Percentiles rank a stretch among this genome's conserved stretches.
Evolutionary conservation across 2,329 filamentous ascomycete species (phyloP).

Genomic region (Bipolaris victoriae): DNA sequence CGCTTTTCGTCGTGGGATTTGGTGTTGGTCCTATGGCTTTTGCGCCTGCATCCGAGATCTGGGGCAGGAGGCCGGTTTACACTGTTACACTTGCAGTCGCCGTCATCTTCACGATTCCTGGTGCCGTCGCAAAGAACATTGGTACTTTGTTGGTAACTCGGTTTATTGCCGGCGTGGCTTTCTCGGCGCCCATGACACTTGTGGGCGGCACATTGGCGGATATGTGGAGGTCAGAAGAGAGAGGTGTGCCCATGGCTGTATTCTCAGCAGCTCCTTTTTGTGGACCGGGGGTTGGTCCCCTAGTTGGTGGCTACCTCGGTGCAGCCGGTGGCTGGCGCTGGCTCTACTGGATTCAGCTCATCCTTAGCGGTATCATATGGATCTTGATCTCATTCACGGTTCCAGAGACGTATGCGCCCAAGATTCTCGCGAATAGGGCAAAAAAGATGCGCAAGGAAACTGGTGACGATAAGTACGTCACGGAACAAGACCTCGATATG

Average conservation of each 20-base stretch:
- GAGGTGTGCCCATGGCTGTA: conserved; percentile 85
- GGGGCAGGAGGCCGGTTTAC: conserved; percentile 75
- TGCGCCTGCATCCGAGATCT: conserved; percentile 77
- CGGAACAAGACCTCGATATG: conserved; percentile 79
- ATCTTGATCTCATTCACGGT: conserved; percentile 84
- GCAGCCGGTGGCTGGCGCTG: conserved; percentile 78
- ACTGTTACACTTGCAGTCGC: conserved; percentile 70
- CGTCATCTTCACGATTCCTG: conserved; percentile 80
- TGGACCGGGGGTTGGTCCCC: conserved; percentile 69
- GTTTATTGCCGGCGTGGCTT: conserved; percentile 80
- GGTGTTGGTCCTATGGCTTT: conserved; percentile 81
- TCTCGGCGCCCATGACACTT: conserved; percentile 84
- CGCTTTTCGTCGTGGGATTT: conserved; percentile 81
- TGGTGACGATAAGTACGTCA: conserved; percentile 71
- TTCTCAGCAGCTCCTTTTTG: conserved; percentile 85
- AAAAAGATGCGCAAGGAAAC: conserved; percentile 73
- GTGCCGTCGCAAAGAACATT: conserved; percentile 77
- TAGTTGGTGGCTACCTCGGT: conserved; percentile 75
- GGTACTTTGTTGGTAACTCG: conserved; percentile 77
- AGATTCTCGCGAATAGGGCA: conserved; percentile 73
- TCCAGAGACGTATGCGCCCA: conserved; percentile 85
- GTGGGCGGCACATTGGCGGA: conserved; percentile 84
- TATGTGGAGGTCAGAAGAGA: conserved; percentile 82
- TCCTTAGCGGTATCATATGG: conserved; percentile 73
- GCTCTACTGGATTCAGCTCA: conserved; percentile 87